Percentiles rank a stretch among this genome's conserved stretches.
Conservation (phyloP, 75 land plant species). For the Cryptomeria japonica region DNA sequence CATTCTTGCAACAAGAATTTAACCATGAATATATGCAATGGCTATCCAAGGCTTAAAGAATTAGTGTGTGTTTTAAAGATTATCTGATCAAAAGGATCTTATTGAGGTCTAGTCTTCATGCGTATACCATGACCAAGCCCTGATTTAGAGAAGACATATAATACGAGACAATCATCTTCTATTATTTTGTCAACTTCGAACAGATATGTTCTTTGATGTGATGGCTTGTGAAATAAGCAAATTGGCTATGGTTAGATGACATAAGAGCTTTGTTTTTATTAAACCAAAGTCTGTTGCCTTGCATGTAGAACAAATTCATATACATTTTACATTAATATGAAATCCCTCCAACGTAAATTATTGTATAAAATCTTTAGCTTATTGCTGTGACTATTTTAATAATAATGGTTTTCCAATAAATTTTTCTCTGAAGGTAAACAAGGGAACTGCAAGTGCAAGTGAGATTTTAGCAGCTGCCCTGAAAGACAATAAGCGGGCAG, state of each 20-base stretch:
- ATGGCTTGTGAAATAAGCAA: not conserved
- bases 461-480: slow-evolving; percentile 97
- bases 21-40: not conserved
- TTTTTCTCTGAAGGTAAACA: slow-evolving; percentile 68
- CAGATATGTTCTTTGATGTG: not conserved
- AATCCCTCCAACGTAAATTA: not conserved
- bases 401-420: not conserved
- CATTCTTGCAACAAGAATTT: not conserved
- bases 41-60: not conserved
- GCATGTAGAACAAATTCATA: not conserved
- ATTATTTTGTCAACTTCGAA: not conserved
- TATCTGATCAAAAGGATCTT: not conserved
- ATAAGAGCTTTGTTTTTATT: not conserved
- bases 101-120: not conserved
- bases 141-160: not conserved
- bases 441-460: slow-evolving; percentile 99
- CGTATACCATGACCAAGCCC: not conserved
- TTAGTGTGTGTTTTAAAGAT: not conserved
- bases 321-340: not conserved
- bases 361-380: not conserved
- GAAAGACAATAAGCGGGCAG: slow-evolving; percentile 93
- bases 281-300: not conserved
- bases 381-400: not conserved
- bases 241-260: not conserved
- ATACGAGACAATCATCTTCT: not conserved